Percentiles rank a stretch among this genome's conserved stretches.
Evolutionary conservation across 495 filamentous ascomycete species (phyloP).

Genomic region (Hyaloscypha variabilis): DNA sequence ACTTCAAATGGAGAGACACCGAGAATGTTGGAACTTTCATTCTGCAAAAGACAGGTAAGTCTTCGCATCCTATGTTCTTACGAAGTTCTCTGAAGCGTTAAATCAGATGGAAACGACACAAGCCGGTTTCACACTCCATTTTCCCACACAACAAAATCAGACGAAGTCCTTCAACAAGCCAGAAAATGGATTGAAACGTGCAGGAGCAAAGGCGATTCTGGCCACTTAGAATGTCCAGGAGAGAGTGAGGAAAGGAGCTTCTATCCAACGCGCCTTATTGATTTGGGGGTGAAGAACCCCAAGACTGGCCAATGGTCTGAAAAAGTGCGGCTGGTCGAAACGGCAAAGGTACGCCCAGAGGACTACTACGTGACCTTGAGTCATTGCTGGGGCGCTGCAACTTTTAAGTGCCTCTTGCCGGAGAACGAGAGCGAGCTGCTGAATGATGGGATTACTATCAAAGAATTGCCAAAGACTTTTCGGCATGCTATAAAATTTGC

Average conservation of each 20-base stretch:
- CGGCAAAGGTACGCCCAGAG: background rate
- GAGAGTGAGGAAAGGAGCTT: background rate
- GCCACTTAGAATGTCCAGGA: background rate
- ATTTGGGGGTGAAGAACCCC: background rate
- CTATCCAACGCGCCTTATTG: conserved; percentile 11
- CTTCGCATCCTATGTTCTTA: too few relatives aligned
- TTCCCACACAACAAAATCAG: background rate
- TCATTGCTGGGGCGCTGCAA: conserved; percentile 18
- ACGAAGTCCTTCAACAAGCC: conserved; percentile 2
- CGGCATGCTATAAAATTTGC: conserved; percentile 18
- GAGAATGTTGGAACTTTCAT: background rate
- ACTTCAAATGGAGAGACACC: background rate
- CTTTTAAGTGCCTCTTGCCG: background rate
- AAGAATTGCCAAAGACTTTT: conserved; percentile 20
- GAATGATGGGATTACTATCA: conserved; percentile 8
- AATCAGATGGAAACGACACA: too few relatives aligned
- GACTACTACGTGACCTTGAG: conserved; percentile 16
- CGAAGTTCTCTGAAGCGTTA: too few relatives aligned
- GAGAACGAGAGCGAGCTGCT: background rate
- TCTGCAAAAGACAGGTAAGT: background rate
- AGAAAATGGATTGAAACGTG: background rate
- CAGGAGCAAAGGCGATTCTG: too few relatives aligned
- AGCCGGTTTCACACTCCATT: conserved; percentile 9
- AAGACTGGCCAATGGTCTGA: background rate
- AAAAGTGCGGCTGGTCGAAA: background rate